Evolutionary conservation across 768 basidiomycete genomes (phyloP).

Genomic region (Pulveroboletus ravenelii): DNA sequence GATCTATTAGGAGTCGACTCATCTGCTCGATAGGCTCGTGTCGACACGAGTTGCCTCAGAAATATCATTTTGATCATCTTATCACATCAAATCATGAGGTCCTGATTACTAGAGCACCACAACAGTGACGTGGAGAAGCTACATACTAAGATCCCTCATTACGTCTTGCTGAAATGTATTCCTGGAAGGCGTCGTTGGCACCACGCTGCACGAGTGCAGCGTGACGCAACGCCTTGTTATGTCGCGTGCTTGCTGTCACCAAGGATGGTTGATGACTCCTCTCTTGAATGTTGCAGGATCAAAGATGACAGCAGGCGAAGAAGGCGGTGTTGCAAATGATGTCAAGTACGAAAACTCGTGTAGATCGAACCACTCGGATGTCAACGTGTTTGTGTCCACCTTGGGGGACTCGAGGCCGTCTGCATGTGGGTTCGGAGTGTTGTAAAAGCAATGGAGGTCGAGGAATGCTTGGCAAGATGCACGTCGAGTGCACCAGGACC

Average conservation of each 20-base stretch:
- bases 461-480: constrained; percentile 1
- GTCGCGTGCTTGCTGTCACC: constrained; percentile 10
- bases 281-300: constrained; percentile 8
- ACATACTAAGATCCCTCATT: constrained; percentile 9
- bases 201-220: constrained; percentile 3
- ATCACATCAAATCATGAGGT: constrained; percentile 24
- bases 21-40: not conserved
- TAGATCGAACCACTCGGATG: constrained; percentile 21
- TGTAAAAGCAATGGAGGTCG: constrained; percentile 8
- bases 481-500: not conserved
- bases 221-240: constrained; percentile 5
- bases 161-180: constrained; percentile 2
- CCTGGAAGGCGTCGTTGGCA: not conserved
- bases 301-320: constrained; percentile 20
- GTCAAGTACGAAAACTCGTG: constrained; percentile 31
- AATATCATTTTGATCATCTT: constrained; percentile 13
- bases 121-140: constrained; percentile 12
- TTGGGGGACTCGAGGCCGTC: constrained; percentile 10
- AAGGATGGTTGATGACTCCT: constrained; percentile 1
- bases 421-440: constrained; percentile 5
- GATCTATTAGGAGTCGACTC: not conserved
- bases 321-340: constrained; percentile 29
- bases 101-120: constrained; percentile 6
- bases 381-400: constrained; percentile 6
- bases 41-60: not conserved